Evolutionary conservation across 2,329 filamentous ascomycete species (phyloP).

Genomic region (Sclerotinia nivalis): DNA sequence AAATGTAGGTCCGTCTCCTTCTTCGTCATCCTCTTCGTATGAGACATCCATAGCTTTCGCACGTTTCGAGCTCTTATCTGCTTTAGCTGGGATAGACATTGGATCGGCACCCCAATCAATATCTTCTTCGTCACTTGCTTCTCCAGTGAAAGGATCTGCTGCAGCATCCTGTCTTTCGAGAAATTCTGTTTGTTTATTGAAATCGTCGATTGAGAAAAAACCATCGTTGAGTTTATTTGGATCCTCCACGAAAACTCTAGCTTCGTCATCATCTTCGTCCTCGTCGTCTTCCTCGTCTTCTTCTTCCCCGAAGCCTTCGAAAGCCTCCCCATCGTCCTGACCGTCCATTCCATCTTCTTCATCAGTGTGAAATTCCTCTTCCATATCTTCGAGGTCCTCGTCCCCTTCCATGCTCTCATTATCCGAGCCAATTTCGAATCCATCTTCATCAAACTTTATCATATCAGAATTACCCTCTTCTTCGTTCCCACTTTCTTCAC

Average conservation of each 20-base stretch:
- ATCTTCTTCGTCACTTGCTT: constrained; percentile 79
- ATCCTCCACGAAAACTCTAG: constrained; percentile 66
- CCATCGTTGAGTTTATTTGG: constrained; percentile 89
- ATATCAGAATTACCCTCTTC: constrained; percentile 43
- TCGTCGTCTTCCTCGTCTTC: constrained; percentile 49
- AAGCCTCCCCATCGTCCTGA: constrained; percentile 37
- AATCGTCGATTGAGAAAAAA: constrained; percentile 96
- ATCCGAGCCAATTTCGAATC: constrained; percentile 43
- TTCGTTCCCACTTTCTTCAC: constrained; percentile 41
- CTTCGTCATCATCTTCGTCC: constrained; percentile 50
- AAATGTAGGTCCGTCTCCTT: constrained; percentile 82
- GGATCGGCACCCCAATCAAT: constrained; percentile 87
- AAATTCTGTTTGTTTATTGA: constrained; percentile 90
- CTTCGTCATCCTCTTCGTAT: constrained; percentile 48
- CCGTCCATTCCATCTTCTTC: constrained; percentile 41
- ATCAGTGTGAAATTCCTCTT: constrained; percentile 39
- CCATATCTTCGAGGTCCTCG: constrained; percentile 43
- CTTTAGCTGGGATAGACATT: constrained; percentile 46
- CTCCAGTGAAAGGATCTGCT: constrained; percentile 73
- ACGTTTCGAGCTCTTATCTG: constrained; percentile 39
- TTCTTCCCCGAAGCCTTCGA: constrained; percentile 39
- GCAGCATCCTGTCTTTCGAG: constrained; percentile 82
- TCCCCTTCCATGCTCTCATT: constrained; percentile 40
- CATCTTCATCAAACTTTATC: constrained; percentile 45
- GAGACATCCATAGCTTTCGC: constrained; percentile 41